Percentiles rank a stretch among this genome's conserved stretches.
phyloP scores from a whole-genome alignment of 75 land plant genomes.

The Sequoiadendron giganteum region DNA sequence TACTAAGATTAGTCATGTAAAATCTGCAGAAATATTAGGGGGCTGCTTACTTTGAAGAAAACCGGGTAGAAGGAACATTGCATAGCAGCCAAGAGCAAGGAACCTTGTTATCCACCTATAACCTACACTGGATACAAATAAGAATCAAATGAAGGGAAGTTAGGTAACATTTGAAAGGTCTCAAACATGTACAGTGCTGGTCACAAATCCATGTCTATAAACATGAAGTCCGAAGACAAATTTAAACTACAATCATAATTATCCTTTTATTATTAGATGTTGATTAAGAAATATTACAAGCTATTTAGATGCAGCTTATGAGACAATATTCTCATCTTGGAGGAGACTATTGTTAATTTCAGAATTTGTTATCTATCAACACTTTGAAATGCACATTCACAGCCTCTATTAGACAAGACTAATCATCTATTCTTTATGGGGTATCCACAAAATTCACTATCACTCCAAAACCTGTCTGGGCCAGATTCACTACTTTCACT shows the following conservation, averaged over 20 bases:
- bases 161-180: background rate
- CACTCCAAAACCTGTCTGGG: background rate
- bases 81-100: slow-evolving; percentile 70
- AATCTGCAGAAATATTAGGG: background rate
- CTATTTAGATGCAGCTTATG: background rate
- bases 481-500: background rate
- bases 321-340: slow-evolving; percentile 1
- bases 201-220: background rate
- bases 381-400: background rate
- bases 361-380: background rate
- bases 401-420: background rate
- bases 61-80: slow-evolving; percentile 88
- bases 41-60: slow-evolving; percentile 69
- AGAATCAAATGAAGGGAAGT: slow-evolving; percentile 5
- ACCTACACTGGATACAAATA: slow-evolving; percentile 72
- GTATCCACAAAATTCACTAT: background rate
- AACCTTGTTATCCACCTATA: slow-evolving; percentile 82
- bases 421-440: background rate
- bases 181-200: background rate
- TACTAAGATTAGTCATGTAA: background rate
- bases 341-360: background rate
- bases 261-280: background rate
- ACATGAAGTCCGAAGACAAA: background rate
- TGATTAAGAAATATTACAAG: background rate
- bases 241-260: background rate